Percentiles rank a stretch among this genome's conserved stretches.
phyloP scores from a whole-genome alignment of 345 rosid genomes.

The Gossypium bickii region DNA sequence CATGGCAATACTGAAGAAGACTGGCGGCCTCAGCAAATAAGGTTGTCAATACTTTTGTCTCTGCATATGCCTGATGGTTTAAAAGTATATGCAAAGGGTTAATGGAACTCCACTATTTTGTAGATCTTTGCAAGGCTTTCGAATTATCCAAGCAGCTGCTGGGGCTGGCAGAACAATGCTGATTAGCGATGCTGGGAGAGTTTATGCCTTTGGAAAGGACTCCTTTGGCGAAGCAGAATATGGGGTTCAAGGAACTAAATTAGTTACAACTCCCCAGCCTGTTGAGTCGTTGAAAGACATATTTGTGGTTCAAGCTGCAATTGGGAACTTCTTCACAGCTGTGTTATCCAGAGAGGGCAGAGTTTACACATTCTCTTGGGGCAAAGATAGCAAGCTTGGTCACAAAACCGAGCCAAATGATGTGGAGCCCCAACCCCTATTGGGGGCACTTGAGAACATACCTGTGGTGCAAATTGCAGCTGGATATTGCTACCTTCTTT shows the following conservation, averaged over 20 bases:
- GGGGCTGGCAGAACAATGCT: slow-evolving; percentile 91
- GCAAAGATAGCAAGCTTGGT: slow-evolving; percentile 68
- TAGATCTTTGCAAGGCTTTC: slow-evolving; percentile 90
- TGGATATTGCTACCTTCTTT: slow-evolving; percentile 94
- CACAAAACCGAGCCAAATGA: slow-evolving; percentile 74
- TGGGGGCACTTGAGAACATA: slow-evolving; percentile 83
- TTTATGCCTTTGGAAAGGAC: slow-evolving; percentile 83
- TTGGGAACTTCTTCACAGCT: slow-evolving; percentile 89
- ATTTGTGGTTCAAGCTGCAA: slow-evolving; percentile 87
- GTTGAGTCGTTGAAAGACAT: slow-evolving; percentile 77
- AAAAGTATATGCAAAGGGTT: slow-evolving; percentile 29
- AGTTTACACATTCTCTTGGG: slow-evolving; percentile 95
- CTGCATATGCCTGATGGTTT: slow-evolving; percentile 27
- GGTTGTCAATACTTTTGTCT: slow-evolving; percentile 50
- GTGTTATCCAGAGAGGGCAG: slow-evolving; percentile 90
- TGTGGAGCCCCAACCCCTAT: slow-evolving; percentile 69
- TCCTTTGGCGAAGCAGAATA: slow-evolving; percentile 63
- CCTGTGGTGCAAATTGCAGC: slow-evolving; percentile 91
- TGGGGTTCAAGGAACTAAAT: slow-evolving; percentile 54
- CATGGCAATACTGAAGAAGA: slow-evolving; percentile 81
- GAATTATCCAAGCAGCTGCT: slow-evolving; percentile 87
- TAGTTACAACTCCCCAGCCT: slow-evolving; percentile 63
- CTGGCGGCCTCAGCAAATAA: slow-evolving; percentile 77
- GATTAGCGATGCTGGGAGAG: slow-evolving; percentile 85
- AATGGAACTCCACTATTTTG: slow-evolving; percentile 54